A percentile compares a stretch with the other conserved stretches of the same genome.
Conservation (phyloP, 306 rosid genomes). For the Rosa multiflora region DNA sequence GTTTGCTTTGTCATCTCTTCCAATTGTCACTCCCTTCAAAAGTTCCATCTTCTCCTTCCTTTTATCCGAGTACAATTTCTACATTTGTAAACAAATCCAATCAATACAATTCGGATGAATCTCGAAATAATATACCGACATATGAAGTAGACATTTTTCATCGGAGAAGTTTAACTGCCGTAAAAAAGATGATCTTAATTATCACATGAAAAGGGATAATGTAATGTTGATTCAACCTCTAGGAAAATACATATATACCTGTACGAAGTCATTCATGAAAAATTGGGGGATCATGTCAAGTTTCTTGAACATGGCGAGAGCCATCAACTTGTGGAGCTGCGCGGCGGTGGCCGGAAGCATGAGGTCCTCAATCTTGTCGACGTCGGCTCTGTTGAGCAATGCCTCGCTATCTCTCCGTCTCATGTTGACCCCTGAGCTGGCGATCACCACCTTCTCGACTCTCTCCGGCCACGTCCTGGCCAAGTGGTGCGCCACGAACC, state of each 20-base stretch:
- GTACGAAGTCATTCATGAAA: conserved; percentile 52
- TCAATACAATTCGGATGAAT: neutral
- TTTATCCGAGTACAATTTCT: conserved; percentile 73
- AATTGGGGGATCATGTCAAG: conserved; percentile 47
- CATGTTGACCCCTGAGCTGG: conserved; percentile 85
- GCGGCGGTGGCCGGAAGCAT: conserved; percentile 66
- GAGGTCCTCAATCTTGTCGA: conserved; percentile 58
- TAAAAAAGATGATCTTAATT: too few relatives aligned
- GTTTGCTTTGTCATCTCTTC: conserved; percentile 42
- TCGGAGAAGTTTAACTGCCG: too few relatives aligned
- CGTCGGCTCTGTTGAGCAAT: conserved; percentile 49
- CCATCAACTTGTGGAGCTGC: conserved; percentile 52
- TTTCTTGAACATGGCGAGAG: conserved; percentile 31
- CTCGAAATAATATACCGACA: neutral
- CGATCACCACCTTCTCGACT: conserved; percentile 75
- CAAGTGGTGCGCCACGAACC: conserved; percentile 74
- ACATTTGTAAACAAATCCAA: neutral
- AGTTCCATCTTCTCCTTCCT: conserved; percentile 82
- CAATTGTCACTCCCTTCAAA: conserved; percentile 56
- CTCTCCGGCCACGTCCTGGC: conserved; percentile 63
- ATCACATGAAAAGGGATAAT: too few relatives aligned
- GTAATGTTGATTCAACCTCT: too few relatives aligned
- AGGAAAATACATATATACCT: conserved; percentile 26
- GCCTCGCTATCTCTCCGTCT: conserved; percentile 37
- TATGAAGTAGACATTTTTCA: neutral